phyloP scores from a whole-genome alignment of 2,329 filamentous ascomycete genomes.

The Knufia fluminis region DNA sequence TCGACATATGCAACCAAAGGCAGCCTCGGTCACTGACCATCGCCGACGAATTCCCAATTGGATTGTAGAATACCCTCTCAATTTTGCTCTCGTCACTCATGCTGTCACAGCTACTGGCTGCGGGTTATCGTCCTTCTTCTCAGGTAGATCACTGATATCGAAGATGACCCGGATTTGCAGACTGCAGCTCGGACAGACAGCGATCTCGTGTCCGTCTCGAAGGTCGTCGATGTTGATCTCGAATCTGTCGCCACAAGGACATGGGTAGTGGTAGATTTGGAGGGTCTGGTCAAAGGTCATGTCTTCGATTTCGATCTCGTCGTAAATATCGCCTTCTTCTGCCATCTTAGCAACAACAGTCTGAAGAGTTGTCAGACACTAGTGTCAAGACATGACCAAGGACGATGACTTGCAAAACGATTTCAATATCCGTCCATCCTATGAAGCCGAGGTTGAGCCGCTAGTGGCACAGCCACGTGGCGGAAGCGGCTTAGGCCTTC shows the following conservation, averaged over 20 bases:
- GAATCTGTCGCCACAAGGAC: conserved; percentile 93
- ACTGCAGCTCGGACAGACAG: conserved; percentile 95
- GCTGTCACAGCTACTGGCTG: conserved; percentile 4
- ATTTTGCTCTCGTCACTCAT: neutral
- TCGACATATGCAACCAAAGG: too few relatives aligned
- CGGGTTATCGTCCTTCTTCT: conserved; percentile 9
- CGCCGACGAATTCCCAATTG: too few relatives aligned
- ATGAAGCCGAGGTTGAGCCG: neutral
- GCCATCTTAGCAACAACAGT: conserved; percentile 9
- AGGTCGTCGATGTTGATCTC: conserved; percentile 80
- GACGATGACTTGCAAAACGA: neutral
- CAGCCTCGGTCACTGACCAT: too few relatives aligned
- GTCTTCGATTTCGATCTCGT: conserved; percentile 98
- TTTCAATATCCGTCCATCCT: neutral
- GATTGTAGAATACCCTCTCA: too few relatives aligned
- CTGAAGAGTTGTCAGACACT: neutral
- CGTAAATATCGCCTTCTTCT: conserved; percentile 69
- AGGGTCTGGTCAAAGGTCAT: conserved; percentile 80
- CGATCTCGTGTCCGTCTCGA: conserved; percentile 82
- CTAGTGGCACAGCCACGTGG: neutral
- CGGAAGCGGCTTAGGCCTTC: neutral
- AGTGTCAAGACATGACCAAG: neutral
- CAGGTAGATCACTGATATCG: conserved; percentile 54
- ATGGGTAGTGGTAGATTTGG: conserved; percentile 91
- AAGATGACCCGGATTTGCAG: conserved; percentile 95